Evolutionary conservation across 1,139 yeast genomes (phyloP), one percentile per base, ranked within the genome.

Genomic region (Martiniozyma asiatica): DNA sequence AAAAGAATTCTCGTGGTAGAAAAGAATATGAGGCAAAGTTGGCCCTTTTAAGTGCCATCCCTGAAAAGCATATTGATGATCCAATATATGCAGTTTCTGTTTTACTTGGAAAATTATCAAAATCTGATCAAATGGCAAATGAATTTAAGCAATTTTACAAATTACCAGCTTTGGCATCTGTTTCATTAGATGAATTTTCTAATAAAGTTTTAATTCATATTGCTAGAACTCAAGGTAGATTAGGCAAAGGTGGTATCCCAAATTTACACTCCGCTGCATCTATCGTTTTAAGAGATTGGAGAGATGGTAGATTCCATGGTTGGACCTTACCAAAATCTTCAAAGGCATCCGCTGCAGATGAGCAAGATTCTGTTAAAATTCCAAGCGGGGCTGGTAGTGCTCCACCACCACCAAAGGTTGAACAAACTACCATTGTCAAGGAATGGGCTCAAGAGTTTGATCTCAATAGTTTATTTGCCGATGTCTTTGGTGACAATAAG

Each of bases 361-460:
- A 16, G 9, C 10, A 22, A 13, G 43, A 40, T 22, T 51, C 47
- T 34, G 39, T 50, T 25, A 26, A 16, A 20, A 68, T 64, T 46
- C 65, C 68, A 25, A 47, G 47, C 27, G 48, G 55, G 14, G 50
- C 56, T 15, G 45, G 56, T 14, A 57, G 56, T 24, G 48, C 48
- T n/a, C 38, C 40, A 15, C 44, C 44, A n/a, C 53, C 56, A 13
- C 48, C 41, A 14, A 68, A 63, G 51, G 69, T 66, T 25, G 92
- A 79, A 45, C 80, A 79, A 49, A 80, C 92, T 29, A 73, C 81
- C 11, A 70, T 89, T 46, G 98, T 92, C 14, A 59, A 68, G n/a
- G 68, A 73, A 44, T 89, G 98, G 97, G 79, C 97, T 12, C 69
- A 81, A 53, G 98, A 87, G 57, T 87, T 89, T 51, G 94, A 85